phyloP scores from a whole-genome alignment of 352 stramenopile species.

The Globisporangium parvum region DNA sequence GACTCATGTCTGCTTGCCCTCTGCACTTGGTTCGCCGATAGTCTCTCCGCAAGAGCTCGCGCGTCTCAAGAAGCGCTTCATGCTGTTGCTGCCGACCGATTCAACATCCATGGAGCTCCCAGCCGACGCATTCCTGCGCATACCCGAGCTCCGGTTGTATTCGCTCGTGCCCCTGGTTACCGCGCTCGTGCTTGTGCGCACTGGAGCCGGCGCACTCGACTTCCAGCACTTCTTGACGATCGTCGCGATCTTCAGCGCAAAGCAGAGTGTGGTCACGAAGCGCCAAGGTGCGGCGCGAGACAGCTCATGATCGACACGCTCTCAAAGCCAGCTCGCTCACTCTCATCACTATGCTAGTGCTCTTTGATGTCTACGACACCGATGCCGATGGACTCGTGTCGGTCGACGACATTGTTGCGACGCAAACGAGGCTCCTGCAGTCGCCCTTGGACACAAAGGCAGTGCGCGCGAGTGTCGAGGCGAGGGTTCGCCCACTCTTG shows the following conservation, averaged over 20 bases:
- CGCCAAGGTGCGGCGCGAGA: slow-evolving; percentile 16
- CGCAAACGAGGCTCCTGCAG: slow-evolving; percentile 16
- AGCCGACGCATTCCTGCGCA: slow-evolving; percentile 14
- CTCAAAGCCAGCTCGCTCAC: not conserved
- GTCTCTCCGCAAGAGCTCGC: slow-evolving; percentile 38
- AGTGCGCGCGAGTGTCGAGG: slow-evolving; percentile 10
- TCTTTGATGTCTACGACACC: slow-evolving; percentile 38
- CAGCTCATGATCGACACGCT: not conserved
- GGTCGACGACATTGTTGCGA: slow-evolving; percentile 23
- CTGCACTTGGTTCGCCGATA: slow-evolving; percentile 2
- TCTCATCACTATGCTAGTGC: slow-evolving; percentile 11
- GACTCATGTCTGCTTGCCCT: too few relatives aligned
- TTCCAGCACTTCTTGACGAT: slow-evolving; percentile 29
- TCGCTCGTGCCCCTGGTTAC: slow-evolving; percentile 18
- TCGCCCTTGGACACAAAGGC: not conserved
- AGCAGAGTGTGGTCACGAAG: slow-evolving; percentile 29
- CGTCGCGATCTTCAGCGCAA: slow-evolving; percentile 29
- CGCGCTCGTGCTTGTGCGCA: slow-evolving; percentile 4
- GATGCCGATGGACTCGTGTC: slow-evolving; percentile 24
- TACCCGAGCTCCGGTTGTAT: slow-evolving; percentile 29
- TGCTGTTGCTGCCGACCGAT: slow-evolving; percentile 18
- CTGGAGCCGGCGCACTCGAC: not conserved
- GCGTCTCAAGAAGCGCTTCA: slow-evolving; percentile 36
- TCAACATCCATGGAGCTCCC: slow-evolving; percentile 8
- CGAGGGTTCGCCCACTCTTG: slow-evolving; percentile 11